Percentiles rank a stretch among this genome's conserved stretches.
Conservation (phyloP, 2,329 filamentous ascomycete species). For the Aspergillus sp. region DNA sequence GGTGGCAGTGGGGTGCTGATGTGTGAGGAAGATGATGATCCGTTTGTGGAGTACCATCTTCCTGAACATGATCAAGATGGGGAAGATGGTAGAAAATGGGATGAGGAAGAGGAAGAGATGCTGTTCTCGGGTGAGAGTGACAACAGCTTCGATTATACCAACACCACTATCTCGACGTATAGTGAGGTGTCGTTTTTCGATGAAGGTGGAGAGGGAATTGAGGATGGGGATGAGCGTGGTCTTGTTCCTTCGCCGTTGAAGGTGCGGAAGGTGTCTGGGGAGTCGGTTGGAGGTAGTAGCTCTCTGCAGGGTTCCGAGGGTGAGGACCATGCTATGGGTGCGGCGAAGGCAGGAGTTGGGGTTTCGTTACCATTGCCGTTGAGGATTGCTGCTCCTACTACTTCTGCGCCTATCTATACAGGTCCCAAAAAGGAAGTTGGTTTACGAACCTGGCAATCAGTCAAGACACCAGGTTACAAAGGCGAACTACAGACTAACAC, state of each 20-base stretch:
- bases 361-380: too few relatives aligned
- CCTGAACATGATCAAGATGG: not conserved
- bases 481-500: constrained; percentile 25
- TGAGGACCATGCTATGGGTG: not conserved
- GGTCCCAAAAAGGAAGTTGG: too few relatives aligned
- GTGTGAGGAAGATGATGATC: constrained; percentile 23
- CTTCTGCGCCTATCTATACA: too few relatives aligned
- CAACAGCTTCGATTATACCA: not conserved
- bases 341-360: too few relatives aligned
- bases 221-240: not conserved
- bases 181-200: too few relatives aligned
- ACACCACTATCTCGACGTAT: not conserved
- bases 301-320: not conserved
- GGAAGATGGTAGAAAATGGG: too few relatives aligned
- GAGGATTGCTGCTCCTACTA: too few relatives aligned
- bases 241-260: constrained; percentile 14
- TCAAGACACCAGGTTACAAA: too few relatives aligned
- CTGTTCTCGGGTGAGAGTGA: too few relatives aligned
- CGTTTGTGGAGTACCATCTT: constrained; percentile 25
- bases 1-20: not conserved
- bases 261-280: constrained; percentile 6
- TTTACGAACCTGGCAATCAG: too few relatives aligned
- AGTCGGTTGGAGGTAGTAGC: not conserved
- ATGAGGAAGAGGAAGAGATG: too few relatives aligned
- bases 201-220: too few relatives aligned